Percentiles rank a stretch among this genome's conserved stretches.
Conservation (phyloP, 73 alveolate genomes). For the Paramecium primaurelia region DNA sequence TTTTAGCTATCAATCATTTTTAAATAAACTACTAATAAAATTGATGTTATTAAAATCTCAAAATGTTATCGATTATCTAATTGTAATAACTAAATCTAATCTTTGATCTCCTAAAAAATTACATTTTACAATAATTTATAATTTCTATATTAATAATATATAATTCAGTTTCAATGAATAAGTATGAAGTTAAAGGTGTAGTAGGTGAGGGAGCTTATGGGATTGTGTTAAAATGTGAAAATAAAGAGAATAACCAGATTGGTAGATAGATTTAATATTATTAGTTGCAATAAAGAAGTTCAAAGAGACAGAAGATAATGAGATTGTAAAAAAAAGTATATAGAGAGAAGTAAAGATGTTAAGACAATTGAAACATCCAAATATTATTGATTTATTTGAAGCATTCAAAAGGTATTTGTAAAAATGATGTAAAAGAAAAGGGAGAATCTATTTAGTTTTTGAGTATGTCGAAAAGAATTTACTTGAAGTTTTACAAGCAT, state of each 20-base stretch:
- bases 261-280: not conserved
- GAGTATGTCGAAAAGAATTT: conserved; percentile 96
- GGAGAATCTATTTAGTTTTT: conserved; percentile 91
- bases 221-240: conserved; percentile 76
- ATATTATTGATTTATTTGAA: conserved; percentile 81
- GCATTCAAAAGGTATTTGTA: conserved; percentile 56
- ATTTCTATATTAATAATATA: not conserved
- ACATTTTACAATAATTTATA: not conserved
- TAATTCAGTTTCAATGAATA: conserved; percentile 65
- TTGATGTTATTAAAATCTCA: no score
- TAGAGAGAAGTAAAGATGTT: conserved; percentile 86
- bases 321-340: conserved; percentile 82
- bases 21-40: no score
- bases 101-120: not conserved
- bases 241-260: conserved; percentile 74
- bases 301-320: conserved; percentile 88
- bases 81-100: no score
- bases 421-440: conserved; percentile 65
- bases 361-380: conserved; percentile 75
- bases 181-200: conserved; percentile 82
- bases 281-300: conserved; percentile 76
- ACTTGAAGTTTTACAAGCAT: conserved; percentile 90
- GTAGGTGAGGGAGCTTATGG: conserved; percentile 92
- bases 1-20: no score
- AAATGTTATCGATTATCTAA: no score